Base-by-base conservation (phyloP, 129 eudicot species). In the Flaveria brownii region DNA sequence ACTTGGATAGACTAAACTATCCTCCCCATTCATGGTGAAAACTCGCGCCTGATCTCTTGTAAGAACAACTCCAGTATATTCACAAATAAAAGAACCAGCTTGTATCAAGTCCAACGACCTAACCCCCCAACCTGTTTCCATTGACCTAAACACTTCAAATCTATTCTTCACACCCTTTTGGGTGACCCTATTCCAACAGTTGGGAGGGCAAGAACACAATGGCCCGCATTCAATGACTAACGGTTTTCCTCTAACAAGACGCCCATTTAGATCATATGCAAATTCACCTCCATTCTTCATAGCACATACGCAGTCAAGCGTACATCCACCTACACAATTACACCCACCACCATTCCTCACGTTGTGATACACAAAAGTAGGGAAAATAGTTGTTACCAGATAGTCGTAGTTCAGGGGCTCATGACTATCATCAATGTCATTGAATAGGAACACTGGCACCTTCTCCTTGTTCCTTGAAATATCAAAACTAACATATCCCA, bases 71-170 rank as follows among this genome's bases (percentile, higher is more conserved):
- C 75, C 75, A 10, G 62, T 71, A 71, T 71, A 71, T n/a, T 71
- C 75, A 28, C 75, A 71, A 25, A 71, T 71, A 71, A 71, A 71
- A n/a, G 75, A 49, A 51, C 75, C 75, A 0, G 75, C 75, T 71
- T 50, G 75, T 17, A 71, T 71, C 16, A 71, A 71, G 41, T 71
- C 75, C 6, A 71, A 39, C 15, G 75, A 71, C 36, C 75, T 26
- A 50, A 71, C 75, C 7, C 75, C 75, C 75, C 75, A 71, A 9
- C 75, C 75, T 6, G 75, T 71, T 50, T 71, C 75, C 23, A 54
- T 54, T n/a, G 75, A 71, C 63, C 75, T 50, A 11, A 71, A 71
- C 62, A 71, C 75, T 71, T 71, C 75, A 26, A 71, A 51, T 17
- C 25, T 71, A 30, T 50, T 8, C 57, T 15, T 71, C 41, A 71